Percentiles rank a stretch among this genome's conserved stretches.
Evolutionary conservation across 106 monocot genomes (phyloP).

Genomic region (Triglochin maritima): DNA sequence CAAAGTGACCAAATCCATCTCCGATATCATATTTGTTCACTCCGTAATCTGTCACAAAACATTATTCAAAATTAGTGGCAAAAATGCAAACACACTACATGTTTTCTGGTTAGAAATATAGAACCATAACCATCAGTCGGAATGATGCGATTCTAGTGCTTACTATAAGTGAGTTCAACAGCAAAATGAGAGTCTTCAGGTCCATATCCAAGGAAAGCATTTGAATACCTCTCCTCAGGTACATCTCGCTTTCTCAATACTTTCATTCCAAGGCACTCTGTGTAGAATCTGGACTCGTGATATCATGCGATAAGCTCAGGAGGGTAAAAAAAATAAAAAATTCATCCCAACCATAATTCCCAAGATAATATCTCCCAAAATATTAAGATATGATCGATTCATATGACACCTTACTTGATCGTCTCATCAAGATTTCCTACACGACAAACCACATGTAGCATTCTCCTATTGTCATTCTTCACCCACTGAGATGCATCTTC

Average conservation of each 20-base stretch:
- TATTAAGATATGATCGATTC: not conserved
- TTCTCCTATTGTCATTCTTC: constrained; percentile 58
- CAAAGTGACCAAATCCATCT: constrained; percentile 89
- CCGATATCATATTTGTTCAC: constrained; percentile 85
- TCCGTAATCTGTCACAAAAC: constrained; percentile 60
- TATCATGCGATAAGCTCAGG: not conserved
- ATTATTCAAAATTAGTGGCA: not conserved
- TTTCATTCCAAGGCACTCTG: constrained; percentile 91
- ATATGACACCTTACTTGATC: constrained; percentile 39
- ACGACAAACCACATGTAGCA: constrained; percentile 88
- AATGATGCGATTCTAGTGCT: not conserved
- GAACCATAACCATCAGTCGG: not conserved
- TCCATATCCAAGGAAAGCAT: constrained; percentile 97
- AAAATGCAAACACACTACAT: not conserved
- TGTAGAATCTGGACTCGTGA: constrained; percentile 57
- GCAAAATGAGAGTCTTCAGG: constrained; percentile 92
- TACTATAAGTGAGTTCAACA: constrained; percentile 80
- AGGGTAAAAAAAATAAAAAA: not conserved
- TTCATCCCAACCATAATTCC: not conserved
- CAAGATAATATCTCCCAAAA: too few species aligned
- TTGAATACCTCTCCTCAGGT: constrained; percentile 89
- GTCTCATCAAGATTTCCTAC: constrained; percentile 89
- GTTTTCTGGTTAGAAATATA: too few species aligned
- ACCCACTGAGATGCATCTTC: constrained; percentile 52
- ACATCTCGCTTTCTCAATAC: constrained; percentile 79